These are phyloP conservation scores for Neurospora tetrasperma DNA, from an alignment of 495 filamentous ascomycete genomes.

Conservation along the genomic window DNA sequence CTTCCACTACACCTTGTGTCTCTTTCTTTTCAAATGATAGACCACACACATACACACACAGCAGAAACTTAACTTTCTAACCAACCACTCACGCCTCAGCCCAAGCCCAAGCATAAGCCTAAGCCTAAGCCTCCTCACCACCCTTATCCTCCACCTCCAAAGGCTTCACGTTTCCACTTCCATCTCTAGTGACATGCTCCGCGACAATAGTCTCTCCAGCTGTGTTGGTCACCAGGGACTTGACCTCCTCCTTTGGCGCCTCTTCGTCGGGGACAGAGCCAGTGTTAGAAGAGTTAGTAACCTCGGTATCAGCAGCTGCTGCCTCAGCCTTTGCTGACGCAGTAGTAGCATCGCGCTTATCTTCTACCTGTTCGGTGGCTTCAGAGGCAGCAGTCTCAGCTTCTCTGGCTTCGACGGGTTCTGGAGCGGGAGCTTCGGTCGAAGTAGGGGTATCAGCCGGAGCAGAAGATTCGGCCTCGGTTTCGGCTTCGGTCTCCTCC, in stretches of 20 bases:
- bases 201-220: constrained; percentile 43
- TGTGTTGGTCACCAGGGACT: constrained; percentile 43
- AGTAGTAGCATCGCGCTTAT: background rate
- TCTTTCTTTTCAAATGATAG: too few relatives aligned
- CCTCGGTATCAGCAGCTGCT: background rate
- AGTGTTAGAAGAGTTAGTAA: background rate
- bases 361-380: background rate
- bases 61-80: too few relatives aligned
- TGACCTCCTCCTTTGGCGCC: constrained; percentile 7
- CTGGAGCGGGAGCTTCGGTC: constrained; percentile 7
- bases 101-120: background rate
- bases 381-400: background rate
- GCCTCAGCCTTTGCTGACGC: background rate
- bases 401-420: constrained; percentile 1
- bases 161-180: background rate
- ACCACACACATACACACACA: too few relatives aligned
- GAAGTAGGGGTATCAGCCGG: background rate
- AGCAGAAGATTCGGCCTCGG: constrained; percentile 1
- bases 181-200: constrained; percentile 29
- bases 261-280: background rate
- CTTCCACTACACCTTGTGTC: too few relatives aligned
- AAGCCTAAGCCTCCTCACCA: constrained; percentile 16
- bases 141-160: constrained; percentile 27
- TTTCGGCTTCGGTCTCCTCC: background rate
- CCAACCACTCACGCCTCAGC: too few relatives aligned